These are phyloP conservation scores for Phaeosphaeria sp. DNA, from an alignment of 2,329 filamentous ascomycete genomes.

Conservation along the genomic window DNA sequence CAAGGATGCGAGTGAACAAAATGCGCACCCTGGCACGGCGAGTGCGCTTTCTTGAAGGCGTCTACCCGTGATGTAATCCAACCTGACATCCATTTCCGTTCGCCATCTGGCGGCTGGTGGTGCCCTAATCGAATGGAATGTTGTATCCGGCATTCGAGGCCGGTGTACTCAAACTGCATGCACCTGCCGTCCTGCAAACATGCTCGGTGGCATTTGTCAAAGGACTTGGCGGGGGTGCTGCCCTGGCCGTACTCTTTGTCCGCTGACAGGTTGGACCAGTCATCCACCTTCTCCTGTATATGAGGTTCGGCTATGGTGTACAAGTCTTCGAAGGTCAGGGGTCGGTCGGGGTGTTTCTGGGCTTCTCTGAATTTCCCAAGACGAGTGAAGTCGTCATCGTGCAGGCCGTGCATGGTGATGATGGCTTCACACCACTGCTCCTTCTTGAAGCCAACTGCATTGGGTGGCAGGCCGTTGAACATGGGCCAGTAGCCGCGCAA, in stretches of 20 bases:
- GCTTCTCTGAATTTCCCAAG: conserved; percentile 36
- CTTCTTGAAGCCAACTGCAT: conserved; percentile 45
- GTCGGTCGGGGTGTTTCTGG: conserved; percentile 27
- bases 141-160: conserved; percentile 35
- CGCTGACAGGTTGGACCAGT: conserved; percentile 45
- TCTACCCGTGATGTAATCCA: conserved; percentile 42
- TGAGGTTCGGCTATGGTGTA: conserved; percentile 38
- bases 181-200: conserved; percentile 39
- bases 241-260: conserved; percentile 29
- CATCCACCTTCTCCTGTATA: conserved; percentile 28
- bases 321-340: conserved; percentile 44
- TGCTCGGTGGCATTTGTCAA: conserved; percentile 34
- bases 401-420: conserved; percentile 48
- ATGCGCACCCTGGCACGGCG: conserved; percentile 39
- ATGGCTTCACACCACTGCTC: conserved; percentile 54
- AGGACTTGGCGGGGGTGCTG: conserved; percentile 28
- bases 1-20: conserved; percentile 45
- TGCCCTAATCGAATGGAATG: conserved; percentile 39
- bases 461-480: conserved; percentile 53
- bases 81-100: conserved; percentile 34
- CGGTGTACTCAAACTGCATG: conserved; percentile 41
- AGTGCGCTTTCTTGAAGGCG: conserved; percentile 35
- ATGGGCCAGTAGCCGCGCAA: conserved; percentile 52
- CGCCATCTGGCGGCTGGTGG: conserved; percentile 25
- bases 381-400: conserved; percentile 34